Conservation (phyloP, 768 basidiomycete genomes). For the Tulasnella sp. region DNA sequence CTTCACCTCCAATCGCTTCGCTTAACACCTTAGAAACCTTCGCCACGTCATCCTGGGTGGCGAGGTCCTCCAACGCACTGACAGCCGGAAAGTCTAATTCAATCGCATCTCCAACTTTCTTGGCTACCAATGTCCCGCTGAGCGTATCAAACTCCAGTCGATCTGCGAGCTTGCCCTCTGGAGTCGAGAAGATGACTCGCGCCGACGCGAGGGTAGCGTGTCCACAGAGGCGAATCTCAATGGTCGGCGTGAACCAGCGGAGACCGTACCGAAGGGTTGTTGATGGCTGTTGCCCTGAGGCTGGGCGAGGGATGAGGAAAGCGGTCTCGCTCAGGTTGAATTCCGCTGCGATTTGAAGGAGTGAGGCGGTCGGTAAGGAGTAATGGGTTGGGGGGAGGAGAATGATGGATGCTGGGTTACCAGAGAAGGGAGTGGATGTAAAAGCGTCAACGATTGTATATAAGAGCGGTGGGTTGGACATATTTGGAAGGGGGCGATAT, state of each 20-base stretch:
- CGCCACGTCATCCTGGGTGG: background rate
- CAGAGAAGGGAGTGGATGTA: constrained; percentile 20
- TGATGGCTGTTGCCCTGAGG: no score
- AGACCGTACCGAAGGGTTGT: constrained; percentile 15
- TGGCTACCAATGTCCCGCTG: constrained; percentile 18
- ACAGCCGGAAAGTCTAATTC: constrained; percentile 23
- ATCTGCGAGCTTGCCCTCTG: no score
- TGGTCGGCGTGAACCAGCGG: constrained; percentile 23
- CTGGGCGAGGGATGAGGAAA: constrained; percentile 7
- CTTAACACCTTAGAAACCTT: background rate
- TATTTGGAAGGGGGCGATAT: no score
- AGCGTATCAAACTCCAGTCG: constrained; percentile 17
- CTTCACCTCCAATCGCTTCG: constrained; percentile 1
- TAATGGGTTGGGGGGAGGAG: background rate
- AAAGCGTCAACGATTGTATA: constrained; percentile 28
- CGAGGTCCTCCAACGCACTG: no score
- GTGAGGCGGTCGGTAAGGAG: constrained; percentile 16
- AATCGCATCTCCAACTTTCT: constrained; percentile 11
- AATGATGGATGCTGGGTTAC: constrained; percentile 27
- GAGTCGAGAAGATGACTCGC: background rate
- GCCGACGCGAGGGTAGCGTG: background rate
- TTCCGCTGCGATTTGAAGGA: constrained; percentile 18
- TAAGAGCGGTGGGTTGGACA: no score
- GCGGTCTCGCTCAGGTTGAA: constrained; percentile 22
- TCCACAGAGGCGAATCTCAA: constrained; percentile 22